Conservation (phyloP, 2,329 filamentous ascomycete species). For the Grosmannia penicillata region DNA sequence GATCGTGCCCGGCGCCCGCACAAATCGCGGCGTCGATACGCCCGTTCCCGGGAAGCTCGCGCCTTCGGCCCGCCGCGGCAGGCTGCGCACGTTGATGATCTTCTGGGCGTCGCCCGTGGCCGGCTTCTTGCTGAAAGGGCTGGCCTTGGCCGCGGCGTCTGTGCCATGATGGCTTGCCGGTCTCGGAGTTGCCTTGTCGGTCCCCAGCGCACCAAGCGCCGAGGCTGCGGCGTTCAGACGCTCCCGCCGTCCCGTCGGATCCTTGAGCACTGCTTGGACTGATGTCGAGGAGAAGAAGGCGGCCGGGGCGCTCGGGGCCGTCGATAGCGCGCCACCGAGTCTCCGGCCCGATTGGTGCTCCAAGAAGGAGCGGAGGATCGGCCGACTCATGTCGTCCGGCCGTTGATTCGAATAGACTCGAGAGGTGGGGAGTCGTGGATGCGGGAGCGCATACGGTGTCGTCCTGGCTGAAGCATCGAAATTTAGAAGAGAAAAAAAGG, state of each 20-base stretch:
- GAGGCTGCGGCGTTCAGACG: slow-evolving; percentile 13
- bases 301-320: no score
- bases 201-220: slow-evolving; percentile 10
- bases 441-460: no score
- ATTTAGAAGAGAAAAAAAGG: no score
- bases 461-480: no score
- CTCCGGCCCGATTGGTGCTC: no score
- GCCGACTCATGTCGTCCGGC: slow-evolving; percentile 8
- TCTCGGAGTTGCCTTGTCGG: background rate
- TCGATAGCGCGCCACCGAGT: no score
- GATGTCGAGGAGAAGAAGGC: slow-evolving; percentile 9
- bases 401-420: background rate
- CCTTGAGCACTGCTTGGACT: slow-evolving; percentile 6
- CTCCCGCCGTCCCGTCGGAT: slow-evolving; percentile 7
- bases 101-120: no score
- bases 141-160: background rate
- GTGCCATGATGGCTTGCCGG: background rate
- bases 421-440: no score
- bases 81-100: slow-evolving; percentile 16
- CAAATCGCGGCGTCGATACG: slow-evolving; percentile 1
- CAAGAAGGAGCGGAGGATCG: slow-evolving; percentile 8
- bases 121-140: background rate
- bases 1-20: no score
- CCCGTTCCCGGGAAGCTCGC: slow-evolving; percentile 4
- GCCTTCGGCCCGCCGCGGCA: slow-evolving; percentile 6